Base-by-base conservation (phyloP, 1,284 basidiomycete species). In the Apiotrichum brassicae region DNA sequence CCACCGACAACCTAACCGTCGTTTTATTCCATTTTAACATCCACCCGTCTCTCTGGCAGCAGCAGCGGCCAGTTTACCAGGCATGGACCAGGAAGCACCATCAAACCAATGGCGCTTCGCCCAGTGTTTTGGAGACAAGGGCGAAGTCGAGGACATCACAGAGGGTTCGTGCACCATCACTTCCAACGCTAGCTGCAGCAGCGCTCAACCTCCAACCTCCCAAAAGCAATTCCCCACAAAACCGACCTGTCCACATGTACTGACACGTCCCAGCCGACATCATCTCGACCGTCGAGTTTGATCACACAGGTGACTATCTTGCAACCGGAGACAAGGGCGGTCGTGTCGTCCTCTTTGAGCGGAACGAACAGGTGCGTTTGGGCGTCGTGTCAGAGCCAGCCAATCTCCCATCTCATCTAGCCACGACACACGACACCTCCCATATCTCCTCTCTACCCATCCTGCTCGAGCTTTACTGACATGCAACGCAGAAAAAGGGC, bases 311-410 rank as follows among this genome's bases (percentile, higher is more conserved):
- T 48, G 94, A 97, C 74, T 99, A 98, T 74, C 87, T 99, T 56
- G 95, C 95, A 42, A 99, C 95, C 1, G 95, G 95, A 57, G 95
- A 99, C 79, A 99, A 99, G 77, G 95, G 91, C 55, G 95, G 95
- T 51, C 85, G 95, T 58, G 95, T 99, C 53, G 95, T 99, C 55
- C 80, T 99, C 57, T 99, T 99, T 71, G 94, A 99, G 78, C 83
- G 95, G 49, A 97, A 97, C 76, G 93, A 97, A 78, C 83, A 84
- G 80, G 92, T 94, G 65, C 70, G 88, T 82, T 49, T 26, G 8
- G 34, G 6, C 33, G 39, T 11, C 37, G 8, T 16, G 18, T 32
- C 6, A 22, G 12, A 12, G n/a, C n/a, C 22, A 45, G 22, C 4
- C 25, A 12, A 25, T 14, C 2, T 18, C 26, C 13, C 8, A n/a